These are phyloP conservation scores for Phytophthora multivora DNA, from an alignment of 352 stramenopile genomes.

Conservation along the genomic window DNA sequence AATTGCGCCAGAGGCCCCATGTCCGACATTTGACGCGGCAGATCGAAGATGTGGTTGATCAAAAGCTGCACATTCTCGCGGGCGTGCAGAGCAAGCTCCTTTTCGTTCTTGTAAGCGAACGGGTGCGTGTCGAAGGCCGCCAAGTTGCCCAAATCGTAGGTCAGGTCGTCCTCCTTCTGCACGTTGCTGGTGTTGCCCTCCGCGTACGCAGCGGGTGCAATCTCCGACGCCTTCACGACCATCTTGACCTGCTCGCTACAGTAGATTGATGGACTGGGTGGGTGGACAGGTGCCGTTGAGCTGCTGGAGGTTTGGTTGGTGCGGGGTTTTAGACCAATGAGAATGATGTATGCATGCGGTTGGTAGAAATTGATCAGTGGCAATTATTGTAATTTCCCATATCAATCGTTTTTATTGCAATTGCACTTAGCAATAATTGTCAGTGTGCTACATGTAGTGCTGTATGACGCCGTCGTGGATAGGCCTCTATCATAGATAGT, in stretches of 20 bases:
- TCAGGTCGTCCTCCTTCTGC: constrained; percentile 83
- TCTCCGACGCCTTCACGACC: constrained; percentile 84
- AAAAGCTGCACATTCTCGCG: constrained; percentile 94
- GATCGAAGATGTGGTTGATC: constrained; percentile 91
- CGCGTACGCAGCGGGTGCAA: constrained; percentile 78
- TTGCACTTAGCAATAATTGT: no score
- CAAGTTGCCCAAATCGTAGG: constrained; percentile 91
- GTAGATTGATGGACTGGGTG: constrained; percentile 17
- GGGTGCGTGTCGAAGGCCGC: constrained; percentile 90
- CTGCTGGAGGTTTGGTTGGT: constrained; percentile 23
- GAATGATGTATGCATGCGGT: not conserved
- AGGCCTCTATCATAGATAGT: constrained; percentile 15
- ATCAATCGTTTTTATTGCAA: no score
- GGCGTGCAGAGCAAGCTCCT: constrained; percentile 90
- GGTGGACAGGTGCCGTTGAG: not conserved
- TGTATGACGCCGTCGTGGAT: no score
- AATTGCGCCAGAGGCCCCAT: constrained; percentile 90
- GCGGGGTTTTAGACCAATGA: constrained; percentile 22
- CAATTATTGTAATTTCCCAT: no score
- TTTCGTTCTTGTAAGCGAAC: constrained; percentile 83
- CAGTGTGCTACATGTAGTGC: no score
- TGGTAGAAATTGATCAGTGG: constrained; percentile 5
- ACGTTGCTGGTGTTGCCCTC: constrained; percentile 64
- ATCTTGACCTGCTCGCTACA: constrained; percentile 26
- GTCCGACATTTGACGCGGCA: constrained; percentile 93